Evolutionary conservation across 441 rosid genomes (phyloP), one percentile per base, ranked within the genome.

Genomic region (Populus trichocarpa): DNA sequence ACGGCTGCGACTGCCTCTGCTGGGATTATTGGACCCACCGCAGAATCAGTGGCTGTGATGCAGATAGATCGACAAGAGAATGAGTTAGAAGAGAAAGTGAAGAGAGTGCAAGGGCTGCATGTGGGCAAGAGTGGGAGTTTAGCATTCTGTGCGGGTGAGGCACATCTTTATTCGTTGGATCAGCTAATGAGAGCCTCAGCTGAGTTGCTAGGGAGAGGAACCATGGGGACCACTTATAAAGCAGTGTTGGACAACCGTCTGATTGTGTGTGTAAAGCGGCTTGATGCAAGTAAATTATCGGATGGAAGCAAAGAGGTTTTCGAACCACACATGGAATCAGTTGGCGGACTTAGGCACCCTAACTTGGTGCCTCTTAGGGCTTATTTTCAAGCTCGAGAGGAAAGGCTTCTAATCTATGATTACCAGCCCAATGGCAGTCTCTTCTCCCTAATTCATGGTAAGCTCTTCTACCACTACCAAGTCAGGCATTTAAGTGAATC

Each of bases 351-450:
- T 18, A 81, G 89, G 74, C 99, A 95, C 75, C 90, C 92, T 2
- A 93, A 93, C 86, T 85, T 95, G 77, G 99, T 93, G 6, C 94
- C 94, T 0, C 70, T 92, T 8, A 83, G 89, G 79, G 96, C 97
- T 77, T 91, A 90, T 86, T 91, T 89, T 71, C 97, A 92, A 83
- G 91, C 96, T 1, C 87, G 86, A 26, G 96, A 95, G 46, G 98
- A 93, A 84, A 85, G 98, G 82, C 97, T 93, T 50, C 87, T 93
- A n/a, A 82, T 92, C 81, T 93, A 86, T 64, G 96, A 92, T 69
- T 93, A 91, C 76, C 97, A 93, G 79, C 88, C 92, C 76, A 93
- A 95, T 67, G 99, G 99, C 72, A 93, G 99, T 77, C 95, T 95
- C 84, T 89, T 84, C 87, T 91, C 89, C 76, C 97, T 95, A 81